These are phyloP conservation scores for Chaetomium tenue DNA, from an alignment of 495 filamentous ascomycete genomes.

Conservation along the genomic window DNA sequence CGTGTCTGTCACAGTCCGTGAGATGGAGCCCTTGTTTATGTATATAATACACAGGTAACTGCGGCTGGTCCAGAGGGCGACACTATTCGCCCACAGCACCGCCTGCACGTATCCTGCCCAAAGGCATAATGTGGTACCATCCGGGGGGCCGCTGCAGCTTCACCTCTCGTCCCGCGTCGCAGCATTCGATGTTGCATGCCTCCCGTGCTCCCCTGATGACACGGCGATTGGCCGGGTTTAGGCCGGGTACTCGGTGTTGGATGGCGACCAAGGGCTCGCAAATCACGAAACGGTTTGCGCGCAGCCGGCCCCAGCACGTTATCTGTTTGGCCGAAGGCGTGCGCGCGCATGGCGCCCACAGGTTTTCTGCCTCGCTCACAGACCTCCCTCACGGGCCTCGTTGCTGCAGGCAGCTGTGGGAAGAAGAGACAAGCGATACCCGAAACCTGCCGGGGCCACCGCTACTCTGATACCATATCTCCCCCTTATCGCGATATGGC, in stretches of 20 bases:
- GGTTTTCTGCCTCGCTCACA: not conserved
- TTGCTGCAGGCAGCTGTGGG: not conserved
- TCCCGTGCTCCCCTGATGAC: not conserved
- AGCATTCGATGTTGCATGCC: constrained; percentile 8
- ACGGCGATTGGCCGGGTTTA: constrained; percentile 8
- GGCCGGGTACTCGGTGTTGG: constrained; percentile 3
- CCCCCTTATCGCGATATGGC: constrained; percentile 26
- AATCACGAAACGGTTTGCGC: constrained; percentile 15
- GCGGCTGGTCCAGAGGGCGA: not conserved
- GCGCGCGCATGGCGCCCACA: not conserved
- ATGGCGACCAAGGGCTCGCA: constrained; percentile 21
- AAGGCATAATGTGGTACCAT: constrained; percentile 16
- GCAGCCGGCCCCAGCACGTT: constrained; percentile 13
- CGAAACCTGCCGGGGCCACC: constrained; percentile 18
- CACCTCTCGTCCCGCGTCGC: constrained; percentile 10
- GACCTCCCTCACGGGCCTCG: constrained; percentile 14
- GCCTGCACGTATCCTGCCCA: not conserved
- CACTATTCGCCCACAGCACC: not conserved
- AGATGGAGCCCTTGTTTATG: not conserved
- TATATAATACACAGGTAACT: not conserved
- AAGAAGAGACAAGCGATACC: not conserved
- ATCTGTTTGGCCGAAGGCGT: constrained; percentile 13
- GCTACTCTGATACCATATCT: constrained; percentile 30
- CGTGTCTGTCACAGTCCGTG: not conserved
- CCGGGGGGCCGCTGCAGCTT: constrained; percentile 13